These are phyloP conservation scores for Fusarium euwallaceae DNA, from an alignment of 2,329 filamentous ascomycete genomes.

Conservation along the genomic window DNA sequence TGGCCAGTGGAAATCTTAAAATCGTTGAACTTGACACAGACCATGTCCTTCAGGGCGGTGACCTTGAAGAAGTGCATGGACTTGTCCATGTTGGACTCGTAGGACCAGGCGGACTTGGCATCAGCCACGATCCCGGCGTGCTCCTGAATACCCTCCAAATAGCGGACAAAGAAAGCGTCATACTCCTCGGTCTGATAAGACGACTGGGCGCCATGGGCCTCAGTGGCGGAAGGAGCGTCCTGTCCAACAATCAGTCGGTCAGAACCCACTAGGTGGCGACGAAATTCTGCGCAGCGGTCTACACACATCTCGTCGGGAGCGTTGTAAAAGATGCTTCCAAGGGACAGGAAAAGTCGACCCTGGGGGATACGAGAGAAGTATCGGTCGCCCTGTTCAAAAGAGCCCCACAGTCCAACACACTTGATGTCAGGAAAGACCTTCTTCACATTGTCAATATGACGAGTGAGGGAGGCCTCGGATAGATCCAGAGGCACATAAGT, in stretches of 20 bases:
- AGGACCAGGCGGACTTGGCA: conserved; percentile 9
- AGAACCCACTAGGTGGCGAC: conserved; percentile 12
- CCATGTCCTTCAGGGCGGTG: conserved; percentile 15
- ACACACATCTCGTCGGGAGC: conserved; percentile 28
- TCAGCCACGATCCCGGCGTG: conserved; percentile 22
- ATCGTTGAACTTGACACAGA: conserved; percentile 19
- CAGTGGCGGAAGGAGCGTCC: conserved; percentile 19
- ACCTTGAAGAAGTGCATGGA: conserved; percentile 41
- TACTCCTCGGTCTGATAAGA: conserved; percentile 35
- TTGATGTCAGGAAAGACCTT: conserved; percentile 17
- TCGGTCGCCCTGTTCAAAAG: conserved; percentile 35
- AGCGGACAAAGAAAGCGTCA: conserved; percentile 21
- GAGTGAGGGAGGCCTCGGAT: background rate
- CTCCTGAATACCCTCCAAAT: conserved; percentile 15
- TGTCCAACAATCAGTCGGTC: conserved; percentile 35
- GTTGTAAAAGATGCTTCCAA: conserved; percentile 39
- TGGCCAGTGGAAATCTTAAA: background rate
- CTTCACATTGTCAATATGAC: conserved; percentile 29
- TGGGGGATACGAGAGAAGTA: conserved; percentile 20
- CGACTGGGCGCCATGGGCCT: conserved; percentile 1
- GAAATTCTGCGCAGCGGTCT: conserved; percentile 35
- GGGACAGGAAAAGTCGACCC: conserved; percentile 28
- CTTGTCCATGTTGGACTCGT: conserved; percentile 13
- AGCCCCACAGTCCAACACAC: conserved; percentile 36
- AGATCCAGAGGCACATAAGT: conserved; percentile 38